phyloP scores from a whole-genome alignment of 306 rosid genomes.

The Gillenia trifoliata region DNA sequence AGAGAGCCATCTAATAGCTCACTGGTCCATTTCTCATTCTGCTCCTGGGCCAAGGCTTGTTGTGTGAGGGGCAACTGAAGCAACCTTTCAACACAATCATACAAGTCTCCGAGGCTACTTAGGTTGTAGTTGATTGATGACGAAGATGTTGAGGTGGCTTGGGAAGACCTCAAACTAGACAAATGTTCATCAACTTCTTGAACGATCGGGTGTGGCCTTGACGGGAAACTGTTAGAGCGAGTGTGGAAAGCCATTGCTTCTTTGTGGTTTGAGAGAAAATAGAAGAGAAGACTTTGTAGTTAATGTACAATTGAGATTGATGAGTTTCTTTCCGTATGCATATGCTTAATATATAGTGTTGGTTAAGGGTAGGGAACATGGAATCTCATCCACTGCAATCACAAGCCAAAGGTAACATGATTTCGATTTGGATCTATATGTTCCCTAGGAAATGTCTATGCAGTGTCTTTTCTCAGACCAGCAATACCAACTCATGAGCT shows the following conservation, averaged over 20 bases:
- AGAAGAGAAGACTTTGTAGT: background rate
- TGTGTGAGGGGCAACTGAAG: conserved; percentile 23
- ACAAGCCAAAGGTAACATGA: conserved; percentile 6
- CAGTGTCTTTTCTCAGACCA: conserved; percentile 24
- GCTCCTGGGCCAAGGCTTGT: conserved; percentile 9
- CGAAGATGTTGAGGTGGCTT: conserved; percentile 16
- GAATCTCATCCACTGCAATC: conserved; percentile 23
- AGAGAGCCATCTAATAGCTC: conserved; percentile 31
- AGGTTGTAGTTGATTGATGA: conserved; percentile 17
- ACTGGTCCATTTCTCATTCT: conserved; percentile 4
- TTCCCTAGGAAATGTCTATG: conserved; percentile 8
- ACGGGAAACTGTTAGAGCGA: conserved; percentile 34
- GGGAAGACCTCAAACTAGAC: conserved; percentile 15
- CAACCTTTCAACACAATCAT: conserved; percentile 26
- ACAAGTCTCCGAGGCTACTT: conserved; percentile 14
- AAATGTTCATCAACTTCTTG: conserved; percentile 13
- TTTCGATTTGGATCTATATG: conserved; percentile 23
- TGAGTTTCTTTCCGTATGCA: background rate
- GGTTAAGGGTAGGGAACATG: conserved; percentile 15
- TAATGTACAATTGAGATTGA: conserved; percentile 7
- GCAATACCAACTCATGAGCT: conserved; percentile 16
- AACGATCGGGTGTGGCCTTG: conserved; percentile 26
- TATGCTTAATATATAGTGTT: background rate
- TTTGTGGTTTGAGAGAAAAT: background rate
- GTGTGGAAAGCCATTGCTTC: background rate